Evolutionary conservation across 257 asterid species (phyloP).

Genomic region (Penstemon davidsonii): DNA sequence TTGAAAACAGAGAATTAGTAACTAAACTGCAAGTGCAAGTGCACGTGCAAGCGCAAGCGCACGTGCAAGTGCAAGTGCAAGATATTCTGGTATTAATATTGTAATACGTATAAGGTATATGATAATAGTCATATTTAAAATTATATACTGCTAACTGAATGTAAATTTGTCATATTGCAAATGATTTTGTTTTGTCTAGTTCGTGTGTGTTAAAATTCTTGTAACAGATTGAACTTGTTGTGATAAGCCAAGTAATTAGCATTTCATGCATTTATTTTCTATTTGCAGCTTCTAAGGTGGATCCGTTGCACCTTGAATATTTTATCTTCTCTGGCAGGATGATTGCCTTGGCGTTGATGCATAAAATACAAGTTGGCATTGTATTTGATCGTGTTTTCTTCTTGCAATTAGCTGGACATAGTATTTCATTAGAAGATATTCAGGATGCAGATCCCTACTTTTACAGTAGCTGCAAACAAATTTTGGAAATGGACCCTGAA

Average conservation of each 20-base stretch:
- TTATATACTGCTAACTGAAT: too few species aligned
- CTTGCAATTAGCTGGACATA: slow-evolving; percentile 66
- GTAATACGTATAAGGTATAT: too few species aligned
- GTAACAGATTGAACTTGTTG: slow-evolving; percentile 17
- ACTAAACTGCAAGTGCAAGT: too few species aligned
- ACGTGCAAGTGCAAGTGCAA: too few species aligned
- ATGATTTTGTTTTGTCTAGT: background rate
- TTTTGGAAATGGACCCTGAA: slow-evolving; percentile 86
- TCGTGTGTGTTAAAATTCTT: slow-evolving; percentile 11
- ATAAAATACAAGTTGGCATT: slow-evolving; percentile 86
- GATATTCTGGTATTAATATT: too few species aligned
- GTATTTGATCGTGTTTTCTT: slow-evolving; percentile 87
- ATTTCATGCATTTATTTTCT: slow-evolving; percentile 22
- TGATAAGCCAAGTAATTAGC: slow-evolving; percentile 25
- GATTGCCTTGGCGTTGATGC: slow-evolving; percentile 91
- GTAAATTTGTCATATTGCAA: background rate
- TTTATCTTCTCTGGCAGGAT: slow-evolving; percentile 84
- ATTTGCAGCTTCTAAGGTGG: slow-evolving; percentile 89
- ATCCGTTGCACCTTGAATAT: slow-evolving; percentile 85
- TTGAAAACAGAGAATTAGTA: too few species aligned
- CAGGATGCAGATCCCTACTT: slow-evolving; percentile 82
- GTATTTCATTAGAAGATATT: slow-evolving; percentile 73
- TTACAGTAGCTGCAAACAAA: slow-evolving; percentile 88
- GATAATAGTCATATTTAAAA: too few species aligned
- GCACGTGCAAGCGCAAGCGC: too few species aligned